These are phyloP conservation scores for Calonectria honghensis DNA, from an alignment of 2,329 filamentous ascomycete genomes.

Conservation along the genomic window DNA sequence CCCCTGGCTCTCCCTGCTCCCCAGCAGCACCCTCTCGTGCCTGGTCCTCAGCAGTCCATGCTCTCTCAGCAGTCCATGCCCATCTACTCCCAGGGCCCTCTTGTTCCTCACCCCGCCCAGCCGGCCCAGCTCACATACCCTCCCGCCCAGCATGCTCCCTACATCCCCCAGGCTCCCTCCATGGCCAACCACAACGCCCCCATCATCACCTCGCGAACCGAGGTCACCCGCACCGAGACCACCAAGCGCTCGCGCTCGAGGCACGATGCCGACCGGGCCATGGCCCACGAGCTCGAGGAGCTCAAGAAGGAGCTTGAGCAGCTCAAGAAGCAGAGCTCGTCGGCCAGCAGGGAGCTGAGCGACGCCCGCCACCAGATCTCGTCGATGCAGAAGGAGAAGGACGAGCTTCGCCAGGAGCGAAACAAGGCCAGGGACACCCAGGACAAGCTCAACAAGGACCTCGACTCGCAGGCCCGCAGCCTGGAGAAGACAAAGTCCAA, in stretches of 20 bases:
- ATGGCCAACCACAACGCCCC: background rate
- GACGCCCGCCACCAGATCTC: conserved; percentile 52
- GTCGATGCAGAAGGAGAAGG: conserved; percentile 52
- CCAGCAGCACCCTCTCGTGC: conserved; percentile 18
- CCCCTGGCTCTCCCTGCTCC: conserved; percentile 9
- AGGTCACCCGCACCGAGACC: conserved; percentile 30
- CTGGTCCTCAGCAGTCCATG: conserved; percentile 31
- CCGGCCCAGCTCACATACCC: conserved; percentile 17
- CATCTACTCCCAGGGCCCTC: conserved; percentile 41
- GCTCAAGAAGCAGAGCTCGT: conserved; percentile 51
- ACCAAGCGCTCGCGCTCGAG: conserved; percentile 47
- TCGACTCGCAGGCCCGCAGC: conserved; percentile 41
- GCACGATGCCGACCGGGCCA: conserved; percentile 47
- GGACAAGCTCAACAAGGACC: conserved; percentile 51
- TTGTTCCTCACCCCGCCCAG: conserved; percentile 30
- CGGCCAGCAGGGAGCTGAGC: conserved; percentile 49
- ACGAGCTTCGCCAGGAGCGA: conserved; percentile 52
- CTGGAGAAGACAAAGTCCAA: conserved; percentile 42
- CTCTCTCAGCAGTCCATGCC: conserved; percentile 34
- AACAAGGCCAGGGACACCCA: conserved; percentile 50
- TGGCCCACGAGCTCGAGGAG: conserved; percentile 51
- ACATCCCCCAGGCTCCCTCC: conserved; percentile 16
- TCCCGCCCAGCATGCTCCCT: conserved; percentile 1
- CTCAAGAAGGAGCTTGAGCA: conserved; percentile 44
- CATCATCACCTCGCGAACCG: conserved; percentile 19